These are phyloP conservation scores for Candida pseudoglaebosa DNA, from an alignment of 805 yeast species.

Conservation along the genomic window DNA sequence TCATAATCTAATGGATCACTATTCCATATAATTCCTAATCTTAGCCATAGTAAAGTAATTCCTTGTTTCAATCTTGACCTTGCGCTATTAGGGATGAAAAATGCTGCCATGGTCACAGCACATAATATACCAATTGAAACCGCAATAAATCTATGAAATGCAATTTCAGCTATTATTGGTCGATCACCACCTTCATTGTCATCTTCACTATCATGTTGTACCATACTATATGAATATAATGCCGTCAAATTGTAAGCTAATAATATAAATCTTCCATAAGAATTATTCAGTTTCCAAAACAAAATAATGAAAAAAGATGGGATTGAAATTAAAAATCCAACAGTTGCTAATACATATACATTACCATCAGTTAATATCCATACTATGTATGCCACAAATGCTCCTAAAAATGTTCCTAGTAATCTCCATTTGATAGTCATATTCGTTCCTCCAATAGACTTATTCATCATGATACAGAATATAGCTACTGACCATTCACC, in stretches of 20 bases:
- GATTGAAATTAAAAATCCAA: constrained; percentile 45
- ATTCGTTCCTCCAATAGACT: constrained; percentile 79
- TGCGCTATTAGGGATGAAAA: constrained; percentile 73
- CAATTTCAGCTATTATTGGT: constrained; percentile 70
- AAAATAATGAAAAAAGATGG: constrained; percentile 58
- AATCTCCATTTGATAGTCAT: constrained; percentile 73
- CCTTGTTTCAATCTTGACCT: constrained; percentile 63
- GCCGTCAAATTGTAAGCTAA: constrained; percentile 78
- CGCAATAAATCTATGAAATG: constrained; percentile 70
- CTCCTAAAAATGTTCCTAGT: constrained; percentile 73
- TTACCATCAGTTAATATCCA: constrained; percentile 61
- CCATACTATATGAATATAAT: constrained; percentile 66
- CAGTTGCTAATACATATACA: constrained; percentile 45
- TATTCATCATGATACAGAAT: constrained; percentile 78
- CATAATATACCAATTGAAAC: constrained; percentile 71
- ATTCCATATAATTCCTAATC: constrained; percentile 80
- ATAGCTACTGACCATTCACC: constrained; percentile 86
- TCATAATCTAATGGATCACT: constrained; percentile 59
- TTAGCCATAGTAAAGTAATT: constrained; percentile 66
- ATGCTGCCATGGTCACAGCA: constrained; percentile 67
- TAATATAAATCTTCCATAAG: constrained; percentile 66
- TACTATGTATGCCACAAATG: constrained; percentile 51
- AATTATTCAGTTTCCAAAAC: constrained; percentile 59
- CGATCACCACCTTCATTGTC: constrained; percentile 66
- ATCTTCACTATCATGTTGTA: constrained; percentile 52